These are phyloP conservation scores for Podila epigama DNA, from an alignment of 192 early-diverging fungal species.

Conservation along the genomic window DNA sequence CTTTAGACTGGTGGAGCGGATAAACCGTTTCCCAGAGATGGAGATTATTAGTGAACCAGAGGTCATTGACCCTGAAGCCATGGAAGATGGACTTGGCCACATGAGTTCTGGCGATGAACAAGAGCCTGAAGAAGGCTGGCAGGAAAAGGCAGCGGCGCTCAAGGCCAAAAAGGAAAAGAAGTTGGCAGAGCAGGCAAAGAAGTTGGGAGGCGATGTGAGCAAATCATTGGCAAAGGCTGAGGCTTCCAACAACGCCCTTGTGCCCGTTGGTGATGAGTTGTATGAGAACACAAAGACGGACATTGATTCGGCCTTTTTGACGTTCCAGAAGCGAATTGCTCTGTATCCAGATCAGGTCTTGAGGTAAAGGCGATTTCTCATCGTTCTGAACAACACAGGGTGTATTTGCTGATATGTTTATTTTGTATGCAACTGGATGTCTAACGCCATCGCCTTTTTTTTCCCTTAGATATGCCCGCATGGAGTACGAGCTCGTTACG, in stretches of 20 bases:
- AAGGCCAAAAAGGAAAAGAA: slow-evolving; percentile 36
- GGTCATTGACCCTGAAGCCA: slow-evolving; percentile 51
- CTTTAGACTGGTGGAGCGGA: slow-evolving; percentile 20
- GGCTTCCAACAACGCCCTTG: slow-evolving; percentile 47
- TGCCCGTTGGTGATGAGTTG: slow-evolving; percentile 64
- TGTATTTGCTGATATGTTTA: background rate
- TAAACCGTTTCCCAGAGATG: slow-evolving; percentile 62
- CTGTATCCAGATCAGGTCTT: slow-evolving; percentile 87
- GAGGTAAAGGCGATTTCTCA: too few species aligned
- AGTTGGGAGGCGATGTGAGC: slow-evolving; percentile 24
- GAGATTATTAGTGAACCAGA: slow-evolving; percentile 78
- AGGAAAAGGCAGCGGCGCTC: slow-evolving; percentile 28
- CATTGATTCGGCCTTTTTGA: slow-evolving; percentile 90
- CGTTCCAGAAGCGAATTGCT: slow-evolving; percentile 86
- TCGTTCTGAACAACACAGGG: too few species aligned
- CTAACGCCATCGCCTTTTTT: background rate
- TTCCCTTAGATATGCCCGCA: slow-evolving; percentile 59
- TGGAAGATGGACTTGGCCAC: slow-evolving; percentile 56
- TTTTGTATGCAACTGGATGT: slow-evolving; percentile 6
- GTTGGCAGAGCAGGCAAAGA: slow-evolving; percentile 19
- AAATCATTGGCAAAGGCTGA: slow-evolving; percentile 28
- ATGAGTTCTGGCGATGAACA: slow-evolving; percentile 44
- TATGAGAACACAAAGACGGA: slow-evolving; percentile 81
- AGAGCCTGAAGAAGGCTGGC: slow-evolving; percentile 49
- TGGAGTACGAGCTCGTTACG: slow-evolving; percentile 62